Evolutionary conservation across 2,329 filamentous ascomycete genomes (phyloP), one percentile per base, ranked within the genome.

Genomic region (Orbilia ellipsospora): DNA sequence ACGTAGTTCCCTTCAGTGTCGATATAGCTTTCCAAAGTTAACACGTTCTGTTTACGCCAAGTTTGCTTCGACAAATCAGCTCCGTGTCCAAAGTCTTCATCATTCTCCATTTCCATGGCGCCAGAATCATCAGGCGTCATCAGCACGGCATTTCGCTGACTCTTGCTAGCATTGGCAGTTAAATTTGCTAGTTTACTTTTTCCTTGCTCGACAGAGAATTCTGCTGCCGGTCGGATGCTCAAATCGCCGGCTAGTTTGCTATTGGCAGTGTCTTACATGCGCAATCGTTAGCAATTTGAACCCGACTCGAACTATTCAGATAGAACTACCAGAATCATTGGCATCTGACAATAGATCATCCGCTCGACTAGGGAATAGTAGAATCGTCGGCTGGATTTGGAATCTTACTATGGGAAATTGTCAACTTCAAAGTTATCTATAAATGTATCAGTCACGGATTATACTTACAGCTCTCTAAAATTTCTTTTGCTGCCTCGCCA

Each of bases 21-120:
- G 85, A 88, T 77, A 87, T 90, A 2, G 90, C 92, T 8, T 85
- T 82, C 18, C 90, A 87, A 76, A 89, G 89, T 44, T 85, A 86
- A 81, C 96, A 97, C 56, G 96, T 92, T 54, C 36, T 77, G 67
- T 26, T 56, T 66, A n/a, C 50, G 59, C n/a, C 57, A n/a, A 60
- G 15, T 40, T 20, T n/a, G 15, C 12, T 44, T 68, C 31, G 26
- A 18, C 26, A 54, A 20, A 18, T 16, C 18, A 28, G 26, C 12
- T 8, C 13, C 63, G 6, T 63, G 55, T 20, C 54, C 52, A 1
- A 48, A 44, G n/a, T 36, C 31, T 7, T 60, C 70, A 26, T 60
- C 70, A 26, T 55, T 54, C 77, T 69, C 76, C 82, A 82, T 80
- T 55, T 81, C 79, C 18, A 80, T 80, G 26, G 78, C 78, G 2